A percentile compares a stretch with the other conserved stretches of the same genome.
Conservation (phyloP, 1,284 basidiomycete species). For the Cutaneotrichosporon sp. region DNA sequence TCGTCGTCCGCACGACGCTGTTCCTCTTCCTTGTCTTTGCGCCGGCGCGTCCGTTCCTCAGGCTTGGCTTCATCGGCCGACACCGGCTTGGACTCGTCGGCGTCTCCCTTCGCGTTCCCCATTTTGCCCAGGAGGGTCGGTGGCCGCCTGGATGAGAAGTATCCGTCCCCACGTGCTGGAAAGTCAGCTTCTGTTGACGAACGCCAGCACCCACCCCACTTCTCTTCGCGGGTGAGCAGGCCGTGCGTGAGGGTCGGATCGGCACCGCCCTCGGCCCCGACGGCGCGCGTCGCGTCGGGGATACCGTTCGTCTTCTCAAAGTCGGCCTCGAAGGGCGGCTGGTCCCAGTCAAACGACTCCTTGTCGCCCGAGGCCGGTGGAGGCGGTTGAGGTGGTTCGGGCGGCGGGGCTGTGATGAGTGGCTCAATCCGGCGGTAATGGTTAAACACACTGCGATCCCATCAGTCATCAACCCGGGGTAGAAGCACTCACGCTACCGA, state of each 20-base stretch:
- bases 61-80: background rate
- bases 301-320: conserved; percentile 23
- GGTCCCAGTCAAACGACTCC: conserved; percentile 19
- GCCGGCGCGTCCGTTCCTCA: conserved; percentile 1
- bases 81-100: background rate
- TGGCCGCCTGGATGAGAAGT: conserved; percentile 49
- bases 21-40: conserved; percentile 5
- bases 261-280: conserved; percentile 26
- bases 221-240: conserved; percentile 31
- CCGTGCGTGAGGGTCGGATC: conserved; percentile 41
- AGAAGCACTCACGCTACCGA: conserved; percentile 68
- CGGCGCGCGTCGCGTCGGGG: conserved; percentile 26
- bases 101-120: background rate
- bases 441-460: conserved; percentile 68
- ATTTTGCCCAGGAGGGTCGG: conserved; percentile 41
- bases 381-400: conserved; percentile 15
- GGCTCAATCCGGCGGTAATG: conserved; percentile 68
- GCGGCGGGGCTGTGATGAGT: conserved; percentile 49
- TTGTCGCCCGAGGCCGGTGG: conserved; percentile 1
- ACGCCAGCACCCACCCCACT: conserved; percentile 47
- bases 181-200: conserved; percentile 26
- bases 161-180: conserved; percentile 35
- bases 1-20: conserved; percentile 10
- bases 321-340: conserved; percentile 21
- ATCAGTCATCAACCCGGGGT: background rate